phyloP scores from a whole-genome alignment of 371 early-diverging fungal genomes.

The Mucor lusitanicus region DNA sequence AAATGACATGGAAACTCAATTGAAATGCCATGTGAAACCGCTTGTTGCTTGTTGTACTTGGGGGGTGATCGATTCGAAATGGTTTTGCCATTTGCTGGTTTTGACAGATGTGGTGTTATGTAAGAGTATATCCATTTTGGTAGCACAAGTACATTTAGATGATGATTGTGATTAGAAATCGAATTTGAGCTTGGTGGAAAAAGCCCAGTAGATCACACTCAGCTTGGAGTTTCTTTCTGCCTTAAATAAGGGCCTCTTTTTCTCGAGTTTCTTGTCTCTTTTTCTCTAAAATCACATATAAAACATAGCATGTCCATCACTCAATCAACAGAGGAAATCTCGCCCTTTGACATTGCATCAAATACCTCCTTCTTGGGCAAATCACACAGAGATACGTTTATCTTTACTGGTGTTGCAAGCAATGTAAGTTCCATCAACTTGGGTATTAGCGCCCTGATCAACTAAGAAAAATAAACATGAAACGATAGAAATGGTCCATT shows the following conservation, averaged over 20 bases:
- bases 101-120: neutral
- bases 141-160: neutral
- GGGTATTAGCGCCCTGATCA: neutral
- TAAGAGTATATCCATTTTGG: neutral
- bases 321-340: neutral
- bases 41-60: too few species aligned
- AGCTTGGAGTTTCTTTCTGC: too few species aligned
- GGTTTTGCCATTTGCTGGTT: too few species aligned
- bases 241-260: neutral
- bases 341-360: constrained; percentile 21
- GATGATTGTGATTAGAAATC: constrained; percentile 8
- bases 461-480: neutral
- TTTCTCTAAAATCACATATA: constrained; percentile 1
- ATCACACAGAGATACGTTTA: neutral
- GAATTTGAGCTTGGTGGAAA: neutral
- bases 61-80: too few species aligned
- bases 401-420: constrained; percentile 13
- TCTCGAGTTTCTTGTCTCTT: constrained; percentile 8
- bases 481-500: constrained; percentile 30
- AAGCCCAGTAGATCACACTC: neutral
- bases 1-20: too few species aligned
- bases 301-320: neutral
- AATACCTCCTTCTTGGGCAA: constrained; percentile 12
- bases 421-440: constrained; percentile 3
- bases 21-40: too few species aligned